Evolutionary conservation across 352 stramenopile genomes (phyloP).

Genomic region (Globisporangium paroecandrum): DNA sequence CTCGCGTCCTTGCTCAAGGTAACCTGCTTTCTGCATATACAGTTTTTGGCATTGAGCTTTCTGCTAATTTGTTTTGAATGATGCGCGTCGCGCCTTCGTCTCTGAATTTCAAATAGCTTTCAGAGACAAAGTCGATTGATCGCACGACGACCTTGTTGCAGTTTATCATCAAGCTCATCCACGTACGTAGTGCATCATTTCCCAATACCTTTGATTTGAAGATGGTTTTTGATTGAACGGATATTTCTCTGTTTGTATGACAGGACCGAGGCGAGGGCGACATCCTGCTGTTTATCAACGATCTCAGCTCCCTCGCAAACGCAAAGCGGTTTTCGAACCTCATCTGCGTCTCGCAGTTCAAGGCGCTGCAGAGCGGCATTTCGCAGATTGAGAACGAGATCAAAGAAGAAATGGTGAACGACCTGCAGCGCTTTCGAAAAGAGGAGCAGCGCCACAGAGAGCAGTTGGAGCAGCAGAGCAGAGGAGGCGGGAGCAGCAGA

Average conservation of each 20-base stretch:
- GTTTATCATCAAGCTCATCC: slow-evolving; percentile 77
- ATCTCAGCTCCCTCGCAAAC: slow-evolving; percentile 44
- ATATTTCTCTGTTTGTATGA: background rate
- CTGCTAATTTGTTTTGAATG: background rate
- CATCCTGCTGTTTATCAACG: slow-evolving; percentile 62
- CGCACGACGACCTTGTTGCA: slow-evolving; percentile 68
- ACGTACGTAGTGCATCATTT: slow-evolving; percentile 34
- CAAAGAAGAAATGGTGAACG: slow-evolving; percentile 64
- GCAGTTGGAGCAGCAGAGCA: slow-evolving; percentile 24
- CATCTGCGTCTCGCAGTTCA: slow-evolving; percentile 55
- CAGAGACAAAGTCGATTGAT: slow-evolving; percentile 80
- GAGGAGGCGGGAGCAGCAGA: background rate
- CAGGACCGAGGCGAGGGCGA: slow-evolving; percentile 73
- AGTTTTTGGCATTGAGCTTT: background rate
- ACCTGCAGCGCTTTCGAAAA: slow-evolving; percentile 53
- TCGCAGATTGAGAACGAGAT: slow-evolving; percentile 59
- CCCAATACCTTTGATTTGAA: background rate
- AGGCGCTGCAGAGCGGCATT: slow-evolving; percentile 47
- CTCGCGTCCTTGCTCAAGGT: slow-evolving; percentile 77
- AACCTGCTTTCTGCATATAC: background rate
- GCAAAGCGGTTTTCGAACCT: slow-evolving; percentile 73
- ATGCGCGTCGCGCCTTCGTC: background rate
- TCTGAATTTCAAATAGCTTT: slow-evolving; percentile 33
- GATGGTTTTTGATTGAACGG: background rate
- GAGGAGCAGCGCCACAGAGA: slow-evolving; percentile 35